phyloP scores from a whole-genome alignment of 306 rosid species.

The Alnus rubra region DNA sequence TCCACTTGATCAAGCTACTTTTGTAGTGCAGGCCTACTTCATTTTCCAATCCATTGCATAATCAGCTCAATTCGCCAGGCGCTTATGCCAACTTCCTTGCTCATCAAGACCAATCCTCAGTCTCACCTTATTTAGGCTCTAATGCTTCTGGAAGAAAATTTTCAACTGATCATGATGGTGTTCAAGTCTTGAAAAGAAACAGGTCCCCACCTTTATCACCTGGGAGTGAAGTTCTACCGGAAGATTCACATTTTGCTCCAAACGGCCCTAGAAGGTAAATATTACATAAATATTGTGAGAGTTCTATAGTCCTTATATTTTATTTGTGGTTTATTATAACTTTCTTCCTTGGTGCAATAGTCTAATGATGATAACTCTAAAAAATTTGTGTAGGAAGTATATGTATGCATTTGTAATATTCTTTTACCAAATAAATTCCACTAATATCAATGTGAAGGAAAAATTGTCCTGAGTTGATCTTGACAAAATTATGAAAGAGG shows the following conservation, averaged over 20 bases:
- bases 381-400: neutral
- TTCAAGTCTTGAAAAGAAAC: constrained; percentile 52
- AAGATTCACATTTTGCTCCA: constrained; percentile 29
- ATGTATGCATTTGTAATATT: neutral
- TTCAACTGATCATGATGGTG: constrained; percentile 29
- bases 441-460: neutral
- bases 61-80: constrained; percentile 28
- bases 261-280: constrained; percentile 49
- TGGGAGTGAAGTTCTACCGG: constrained; percentile 21
- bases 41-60: constrained; percentile 36
- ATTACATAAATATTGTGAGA: neutral
- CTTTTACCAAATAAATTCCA: neutral
- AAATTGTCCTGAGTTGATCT: neutral
- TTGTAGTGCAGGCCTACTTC: constrained; percentile 46
- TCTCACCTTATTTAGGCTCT: constrained; percentile 34
- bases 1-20: constrained; percentile 20
- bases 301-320: no score
- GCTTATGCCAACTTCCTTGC: constrained; percentile 27
- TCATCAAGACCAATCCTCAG: constrained; percentile 38
- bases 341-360: neutral
- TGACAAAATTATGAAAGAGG: neutral
- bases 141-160: constrained; percentile 40
- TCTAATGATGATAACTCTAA: neutral
- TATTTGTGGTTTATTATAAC: neutral
- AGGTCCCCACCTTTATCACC: constrained; percentile 51